phyloP scores from a whole-genome alignment of 805 yeast species.

The Cyberlindnera maritima region DNA sequence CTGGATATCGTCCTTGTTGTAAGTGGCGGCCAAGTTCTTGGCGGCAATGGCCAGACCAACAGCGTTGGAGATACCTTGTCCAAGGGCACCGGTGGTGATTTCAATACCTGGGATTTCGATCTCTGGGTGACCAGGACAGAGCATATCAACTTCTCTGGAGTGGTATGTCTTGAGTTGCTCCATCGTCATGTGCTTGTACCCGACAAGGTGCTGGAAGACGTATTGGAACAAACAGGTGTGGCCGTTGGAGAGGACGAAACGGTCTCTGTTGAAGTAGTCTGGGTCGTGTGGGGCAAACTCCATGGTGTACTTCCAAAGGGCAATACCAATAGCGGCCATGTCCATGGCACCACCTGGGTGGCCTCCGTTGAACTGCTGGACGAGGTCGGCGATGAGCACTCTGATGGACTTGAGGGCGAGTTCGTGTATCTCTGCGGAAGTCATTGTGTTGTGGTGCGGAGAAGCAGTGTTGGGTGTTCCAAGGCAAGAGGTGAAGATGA shows the following conservation, averaged over 20 bases:
- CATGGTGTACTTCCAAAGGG: conserved; percentile 75
- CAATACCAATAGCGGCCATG: conserved; percentile 52
- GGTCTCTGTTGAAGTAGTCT: conserved; percentile 88
- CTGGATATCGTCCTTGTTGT: conserved; percentile 79
- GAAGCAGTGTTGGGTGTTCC: too few species aligned
- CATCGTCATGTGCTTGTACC: conserved; percentile 66
- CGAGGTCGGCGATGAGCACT: conserved; percentile 81
- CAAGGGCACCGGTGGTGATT: conserved; percentile 97
- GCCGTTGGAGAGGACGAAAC: conserved; percentile 93
- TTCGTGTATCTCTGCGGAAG: conserved; percentile 22
- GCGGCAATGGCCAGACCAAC: conserved; percentile 96
- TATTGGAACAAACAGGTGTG: conserved; percentile 92
- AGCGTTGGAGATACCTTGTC: conserved; percentile 95
- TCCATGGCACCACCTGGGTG: conserved; percentile 99
- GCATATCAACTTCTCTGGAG: conserved; percentile 85
- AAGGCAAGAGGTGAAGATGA: too few species aligned
- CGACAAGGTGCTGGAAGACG: conserved; percentile 78
- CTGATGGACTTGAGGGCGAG: conserved; percentile 72
- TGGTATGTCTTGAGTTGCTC: conserved; percentile 74
- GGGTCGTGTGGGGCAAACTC: conserved; percentile 88
- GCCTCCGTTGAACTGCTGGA: conserved; percentile 86
- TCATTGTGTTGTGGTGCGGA: neutral
- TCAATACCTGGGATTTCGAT: conserved; percentile 87
- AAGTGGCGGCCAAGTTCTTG: conserved; percentile 84
- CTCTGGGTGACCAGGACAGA: conserved; percentile 98